Evolutionary conservation across 2,329 filamentous ascomycete genomes (phyloP), one percentile per base, ranked within the genome.

Genomic region (Polytolypa hystricis): DNA sequence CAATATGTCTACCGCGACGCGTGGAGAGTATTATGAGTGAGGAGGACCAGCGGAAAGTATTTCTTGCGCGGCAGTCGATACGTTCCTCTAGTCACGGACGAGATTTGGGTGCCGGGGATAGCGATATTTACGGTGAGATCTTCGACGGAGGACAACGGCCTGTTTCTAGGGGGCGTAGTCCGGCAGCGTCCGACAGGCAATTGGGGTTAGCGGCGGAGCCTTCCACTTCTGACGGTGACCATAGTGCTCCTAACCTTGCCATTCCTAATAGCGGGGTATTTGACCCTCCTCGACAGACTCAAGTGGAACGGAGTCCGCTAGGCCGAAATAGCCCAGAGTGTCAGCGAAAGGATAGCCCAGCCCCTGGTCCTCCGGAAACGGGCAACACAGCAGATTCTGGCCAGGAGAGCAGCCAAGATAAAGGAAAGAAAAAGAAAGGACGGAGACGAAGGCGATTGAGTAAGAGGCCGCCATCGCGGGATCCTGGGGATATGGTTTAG

Each of bases 21-120:
- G 76, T 86, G 32, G 81, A 87, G 49, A 81, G 73, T 49, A 74
- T 89, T 50, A 83, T 93, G 74, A 75, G 75, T 43, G 77, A 81
- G 5, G 83, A 91, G 54, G 83, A 89, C 51, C 73, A 76, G 23
- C 72, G 71, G 44, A 81, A 84, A 51, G 84, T 86, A 53, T 71
- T 77, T 49, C 71, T 83, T 50, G 77, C 79, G 2, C 81, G 81
- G 52, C 55, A 55, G 41, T 47, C 46, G 50, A 62, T 37, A 49
- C 53, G 21, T 60, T 43, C 44, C 20, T 44, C 35, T 18, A 36
- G 33, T 14, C 12, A 31, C 16, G 19, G 28, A 2, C 23, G 16
- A 7, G 34, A 36, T n/a, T 14, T 30, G 15, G 33, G 33, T n/a
- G 34, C 32, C 7, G 21, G 38, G 17, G 29, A 25, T 5, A 34